A percentile compares a stretch with the other conserved stretches of the same genome.
phyloP scores from a whole-genome alignment of 2,329 filamentous ascomycete genomes.

The Pestalotiopsis sp. region DNA sequence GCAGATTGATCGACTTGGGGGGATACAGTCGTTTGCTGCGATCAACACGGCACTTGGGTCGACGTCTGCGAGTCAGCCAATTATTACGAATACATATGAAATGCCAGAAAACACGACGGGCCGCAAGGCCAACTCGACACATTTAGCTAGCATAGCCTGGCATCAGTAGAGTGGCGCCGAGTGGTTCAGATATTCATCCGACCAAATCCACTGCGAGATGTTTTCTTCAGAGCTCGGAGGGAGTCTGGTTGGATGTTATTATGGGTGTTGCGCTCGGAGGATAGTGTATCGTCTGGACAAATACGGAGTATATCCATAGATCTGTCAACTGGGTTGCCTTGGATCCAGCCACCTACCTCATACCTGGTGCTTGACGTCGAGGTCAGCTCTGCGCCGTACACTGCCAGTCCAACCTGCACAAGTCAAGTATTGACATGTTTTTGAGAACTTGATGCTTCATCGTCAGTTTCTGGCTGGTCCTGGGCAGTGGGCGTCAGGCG shows the following conservation, averaged over 20 bases:
- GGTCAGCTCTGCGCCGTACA: no score
- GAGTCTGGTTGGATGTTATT: no score
- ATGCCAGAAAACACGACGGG: background rate
- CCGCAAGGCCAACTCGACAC: background rate
- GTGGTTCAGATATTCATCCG: no score
- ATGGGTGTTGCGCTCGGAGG: no score
- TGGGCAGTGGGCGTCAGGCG: background rate
- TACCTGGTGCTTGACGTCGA: no score
- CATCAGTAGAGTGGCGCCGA: background rate
- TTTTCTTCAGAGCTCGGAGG: no score
- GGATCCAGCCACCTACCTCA: background rate
- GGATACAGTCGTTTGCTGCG: background rate
- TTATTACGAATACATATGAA: background rate
- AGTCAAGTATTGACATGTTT: no score
- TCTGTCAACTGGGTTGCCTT: no score
- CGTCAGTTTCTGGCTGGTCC: background rate
- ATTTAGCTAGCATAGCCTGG: background rate
- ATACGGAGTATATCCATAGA: no score
- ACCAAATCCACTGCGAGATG: no score
- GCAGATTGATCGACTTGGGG: conserved; percentile 3
- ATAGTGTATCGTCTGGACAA: no score
- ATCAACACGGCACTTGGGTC: background rate
- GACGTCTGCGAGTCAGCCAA: background rate
- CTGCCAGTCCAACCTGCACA: no score
- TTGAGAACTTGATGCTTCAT: background rate